Evolutionary conservation across 345 rosid species (phyloP), one percentile per base, ranked within the genome.

Genomic region (Gossypium mustelinum): DNA sequence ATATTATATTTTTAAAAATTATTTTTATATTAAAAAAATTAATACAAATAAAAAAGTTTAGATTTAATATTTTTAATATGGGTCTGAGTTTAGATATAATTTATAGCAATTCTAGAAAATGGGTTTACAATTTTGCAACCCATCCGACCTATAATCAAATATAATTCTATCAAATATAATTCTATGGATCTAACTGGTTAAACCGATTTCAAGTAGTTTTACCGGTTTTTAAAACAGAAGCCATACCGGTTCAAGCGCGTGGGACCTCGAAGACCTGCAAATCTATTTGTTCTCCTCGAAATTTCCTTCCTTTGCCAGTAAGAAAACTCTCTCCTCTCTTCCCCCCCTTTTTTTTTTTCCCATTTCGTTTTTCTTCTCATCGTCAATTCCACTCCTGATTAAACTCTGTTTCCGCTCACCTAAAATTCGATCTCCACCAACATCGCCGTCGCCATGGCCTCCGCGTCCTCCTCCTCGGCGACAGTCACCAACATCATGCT

Each of bases 401-500:
- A 20, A 34, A 10, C 74, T 17, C 44, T 27, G 17, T 13, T 9
- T 25, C 60, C 45, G 12, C 11, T 47, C 18, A n/a, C 50, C 44
- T 2, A 45, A 14, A 57, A 62, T 11, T 18, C 64, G 63, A 72
- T 72, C 77, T 18, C 63, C 79, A 44, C 7, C 54, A 14, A 48
- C 47, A 71, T 48, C 69, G 16, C 4, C 48, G 12, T 59, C 34
- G 61, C 61, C 69, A 84, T 86, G 97, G 85, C 92, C 58, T 84
- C 92, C 44, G 85, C 87, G 17, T 59, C 89, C 18, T 79, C 86
- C 5, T 58, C 88, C n/a, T 83, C 93, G 11, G 82, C 90, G 68
- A 77, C 85, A 56, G 76, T 87, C 62, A 80, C 96, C 41, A 95
- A 95, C 85, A 82, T 91, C 82, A 91, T 95, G 98, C 88, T 95